Conservation (phyloP, 176 grass and related monocot species). For the Aechmea fasciata region DNA sequence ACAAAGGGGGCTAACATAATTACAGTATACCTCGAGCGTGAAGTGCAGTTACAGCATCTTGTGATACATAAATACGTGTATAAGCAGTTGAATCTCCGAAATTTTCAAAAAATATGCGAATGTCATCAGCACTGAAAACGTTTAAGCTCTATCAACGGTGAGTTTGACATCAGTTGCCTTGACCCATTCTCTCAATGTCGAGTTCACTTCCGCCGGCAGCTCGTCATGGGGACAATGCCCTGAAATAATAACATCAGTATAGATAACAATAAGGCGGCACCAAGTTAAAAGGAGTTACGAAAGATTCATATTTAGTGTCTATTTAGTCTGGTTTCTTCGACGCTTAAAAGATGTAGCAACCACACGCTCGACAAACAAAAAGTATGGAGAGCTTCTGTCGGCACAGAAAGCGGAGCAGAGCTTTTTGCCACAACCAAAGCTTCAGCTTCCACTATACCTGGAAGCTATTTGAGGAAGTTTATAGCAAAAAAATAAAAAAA, state of each 20-base stretch:
- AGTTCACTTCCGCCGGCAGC: conserved; percentile 71
- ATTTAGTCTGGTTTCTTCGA: background rate
- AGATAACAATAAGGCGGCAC: background rate
- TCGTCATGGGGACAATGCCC: conserved; percentile 90
- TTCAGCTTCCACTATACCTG: too few species aligned
- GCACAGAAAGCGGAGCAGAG: too few species aligned
- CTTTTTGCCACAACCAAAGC: too few species aligned
- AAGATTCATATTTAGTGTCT: background rate
- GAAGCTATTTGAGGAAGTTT: too few species aligned
- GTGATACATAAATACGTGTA: too few species aligned
- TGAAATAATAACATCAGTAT: conserved; percentile 22
- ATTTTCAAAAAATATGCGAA: too few species aligned
- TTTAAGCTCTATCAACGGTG: conserved; percentile 32
- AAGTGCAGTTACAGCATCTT: too few species aligned
- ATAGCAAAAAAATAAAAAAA: too few species aligned
- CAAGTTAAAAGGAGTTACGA: background rate
- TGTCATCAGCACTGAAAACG: conserved; percentile 15
- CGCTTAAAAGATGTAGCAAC: background rate
- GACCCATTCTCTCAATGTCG: conserved; percentile 51
- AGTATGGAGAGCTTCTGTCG: background rate
- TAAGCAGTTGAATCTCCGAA: too few species aligned
- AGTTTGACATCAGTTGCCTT: conserved; percentile 31
- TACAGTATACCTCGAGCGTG: too few species aligned
- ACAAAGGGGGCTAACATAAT: too few species aligned
- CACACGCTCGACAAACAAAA: background rate